Percentiles rank a stretch among this genome's conserved stretches.
phyloP scores from a whole-genome alignment of 1,284 basidiomycete species.

The Ceratobasidium sp. region DNA sequence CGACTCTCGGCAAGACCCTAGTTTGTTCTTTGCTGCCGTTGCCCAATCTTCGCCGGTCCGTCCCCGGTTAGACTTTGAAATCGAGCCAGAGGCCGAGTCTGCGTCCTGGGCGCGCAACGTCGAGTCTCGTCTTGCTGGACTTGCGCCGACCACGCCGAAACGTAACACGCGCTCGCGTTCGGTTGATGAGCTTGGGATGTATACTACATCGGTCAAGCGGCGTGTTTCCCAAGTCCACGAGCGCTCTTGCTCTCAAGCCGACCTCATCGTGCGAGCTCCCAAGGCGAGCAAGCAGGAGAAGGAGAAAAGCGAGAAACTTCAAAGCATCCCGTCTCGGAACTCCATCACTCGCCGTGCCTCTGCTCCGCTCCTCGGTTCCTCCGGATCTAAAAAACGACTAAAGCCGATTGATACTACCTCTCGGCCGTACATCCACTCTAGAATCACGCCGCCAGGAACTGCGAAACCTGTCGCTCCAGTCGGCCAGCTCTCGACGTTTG shows the following conservation, averaged over 20 bases:
- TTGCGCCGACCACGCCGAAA: neutral
- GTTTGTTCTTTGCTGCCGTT: neutral
- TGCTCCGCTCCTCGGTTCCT: constrained; percentile 19
- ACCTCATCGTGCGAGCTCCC: constrained; percentile 3
- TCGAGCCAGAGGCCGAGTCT: constrained; percentile 11
- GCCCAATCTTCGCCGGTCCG: constrained; percentile 6
- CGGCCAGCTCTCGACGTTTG: constrained; percentile 38
- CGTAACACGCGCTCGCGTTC: neutral
- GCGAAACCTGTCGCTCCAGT: neutral
- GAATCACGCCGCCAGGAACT: constrained; percentile 9
- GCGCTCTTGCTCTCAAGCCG: constrained; percentile 3
- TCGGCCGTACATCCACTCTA: constrained; percentile 9
- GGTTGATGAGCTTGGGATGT: constrained; percentile 7
- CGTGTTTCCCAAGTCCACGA: constrained; percentile 12
- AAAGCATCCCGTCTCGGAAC: neutral
- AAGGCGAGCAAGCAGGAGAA: constrained; percentile 19
- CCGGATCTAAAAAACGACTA: constrained; percentile 3
- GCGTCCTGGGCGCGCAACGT: constrained; percentile 1
- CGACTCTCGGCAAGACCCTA: neutral
- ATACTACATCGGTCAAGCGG: constrained; percentile 7
- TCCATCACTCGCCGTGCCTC: constrained; percentile 28
- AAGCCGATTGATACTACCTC: constrained; percentile 30
- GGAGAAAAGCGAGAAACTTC: neutral
- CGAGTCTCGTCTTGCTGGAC: constrained; percentile 19
- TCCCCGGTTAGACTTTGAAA: neutral